phyloP scores from a whole-genome alignment of 805 yeast genomes.

The Jamesozyma lodderae region DNA sequence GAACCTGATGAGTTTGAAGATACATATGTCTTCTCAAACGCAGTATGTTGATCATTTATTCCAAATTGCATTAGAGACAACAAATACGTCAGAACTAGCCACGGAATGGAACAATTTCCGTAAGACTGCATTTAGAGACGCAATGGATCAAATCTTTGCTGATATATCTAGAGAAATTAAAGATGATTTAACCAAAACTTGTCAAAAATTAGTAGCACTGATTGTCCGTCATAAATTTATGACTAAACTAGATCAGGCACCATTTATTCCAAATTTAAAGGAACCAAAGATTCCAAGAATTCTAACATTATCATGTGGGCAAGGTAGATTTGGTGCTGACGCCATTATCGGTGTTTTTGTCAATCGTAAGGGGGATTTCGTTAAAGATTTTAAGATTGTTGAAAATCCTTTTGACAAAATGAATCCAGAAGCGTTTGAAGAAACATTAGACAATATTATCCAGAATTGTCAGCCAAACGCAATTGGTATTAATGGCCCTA shows the following conservation, averaged over 20 bases:
- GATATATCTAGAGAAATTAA: conserved; percentile 67
- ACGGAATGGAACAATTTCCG: conserved; percentile 76
- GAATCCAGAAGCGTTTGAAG: conserved; percentile 55
- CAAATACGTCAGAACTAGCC: conserved; percentile 67
- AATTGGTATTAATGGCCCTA: conserved; percentile 81
- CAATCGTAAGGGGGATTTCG: conserved; percentile 71
- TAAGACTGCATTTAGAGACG: conserved; percentile 52
- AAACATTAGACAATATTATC: conserved; percentile 51
- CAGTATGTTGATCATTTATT: conserved; percentile 39
- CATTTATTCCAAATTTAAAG: conserved; percentile 72
- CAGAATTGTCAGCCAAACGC: conserved; percentile 74
- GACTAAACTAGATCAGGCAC: conserved; percentile 82
- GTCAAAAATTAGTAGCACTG: conserved; percentile 60
- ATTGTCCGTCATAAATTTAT: conserved; percentile 64
- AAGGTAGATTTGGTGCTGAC: conserved; percentile 70
- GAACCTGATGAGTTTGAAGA: conserved; percentile 60
- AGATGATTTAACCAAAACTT: conserved; percentile 68
- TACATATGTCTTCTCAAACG: conserved; percentile 37
- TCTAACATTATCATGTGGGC: conserved; percentile 74
- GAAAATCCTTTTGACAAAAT: conserved; percentile 46
- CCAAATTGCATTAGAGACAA: conserved; percentile 54
- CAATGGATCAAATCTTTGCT: conserved; percentile 58
- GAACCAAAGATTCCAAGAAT: conserved; percentile 84
- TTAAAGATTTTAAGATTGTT: conserved; percentile 69
- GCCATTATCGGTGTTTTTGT: conserved; percentile 77